Percentiles rank a stretch among this genome's conserved stretches.
Conservation (phyloP, 2,329 filamentous ascomycete species). For the Penicillium griseofulvum region DNA sequence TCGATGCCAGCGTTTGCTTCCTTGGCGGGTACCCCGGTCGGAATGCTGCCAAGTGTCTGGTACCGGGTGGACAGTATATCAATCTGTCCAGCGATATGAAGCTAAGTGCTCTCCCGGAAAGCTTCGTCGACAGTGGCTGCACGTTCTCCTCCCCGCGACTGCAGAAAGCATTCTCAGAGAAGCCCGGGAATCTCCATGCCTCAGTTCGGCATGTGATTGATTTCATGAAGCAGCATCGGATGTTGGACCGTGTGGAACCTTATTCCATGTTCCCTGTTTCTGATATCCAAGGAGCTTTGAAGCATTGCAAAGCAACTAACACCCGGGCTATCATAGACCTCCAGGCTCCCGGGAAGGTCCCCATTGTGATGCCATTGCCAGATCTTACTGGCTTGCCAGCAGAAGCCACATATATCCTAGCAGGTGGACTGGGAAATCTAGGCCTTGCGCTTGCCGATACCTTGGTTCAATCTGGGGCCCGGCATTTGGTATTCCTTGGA, state of each 20-base stretch:
- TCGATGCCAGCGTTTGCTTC: slow-evolving; percentile 17
- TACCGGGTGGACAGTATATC: slow-evolving; percentile 17
- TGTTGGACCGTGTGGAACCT: slow-evolving; percentile 12
- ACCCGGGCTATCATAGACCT: slow-evolving; percentile 13
- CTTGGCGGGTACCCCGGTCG: slow-evolving; percentile 14
- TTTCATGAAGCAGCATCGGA: slow-evolving; percentile 16
- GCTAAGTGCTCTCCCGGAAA: slow-evolving; percentile 17
- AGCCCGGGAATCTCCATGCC: slow-evolving; percentile 14
- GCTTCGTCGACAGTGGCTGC: slow-evolving; percentile 18
- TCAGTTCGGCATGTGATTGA: slow-evolving; percentile 12
- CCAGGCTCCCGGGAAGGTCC: slow-evolving; percentile 14
- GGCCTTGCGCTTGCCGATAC: slow-evolving; percentile 21
- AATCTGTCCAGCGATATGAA: slow-evolving; percentile 19
- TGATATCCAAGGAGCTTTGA: slow-evolving; percentile 10
- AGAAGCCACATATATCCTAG: slow-evolving; percentile 20
- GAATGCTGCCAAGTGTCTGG: slow-evolving; percentile 14
- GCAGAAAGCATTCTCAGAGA: slow-evolving; percentile 14
- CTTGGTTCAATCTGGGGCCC: slow-evolving; percentile 17
- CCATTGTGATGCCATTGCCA: slow-evolving; percentile 13
- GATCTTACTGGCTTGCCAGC: slow-evolving; percentile 7
- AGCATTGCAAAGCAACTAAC: slow-evolving; percentile 8
- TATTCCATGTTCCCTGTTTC: slow-evolving; percentile 12
- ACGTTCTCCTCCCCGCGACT: slow-evolving; percentile 17
- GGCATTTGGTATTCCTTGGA: slow-evolving; percentile 23
- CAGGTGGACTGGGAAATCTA: slow-evolving; percentile 23